Percentiles rank a stretch among this genome's conserved stretches.
phyloP scores from a whole-genome alignment of 768 basidiomycete genomes.

The Russula abietina region DNA sequence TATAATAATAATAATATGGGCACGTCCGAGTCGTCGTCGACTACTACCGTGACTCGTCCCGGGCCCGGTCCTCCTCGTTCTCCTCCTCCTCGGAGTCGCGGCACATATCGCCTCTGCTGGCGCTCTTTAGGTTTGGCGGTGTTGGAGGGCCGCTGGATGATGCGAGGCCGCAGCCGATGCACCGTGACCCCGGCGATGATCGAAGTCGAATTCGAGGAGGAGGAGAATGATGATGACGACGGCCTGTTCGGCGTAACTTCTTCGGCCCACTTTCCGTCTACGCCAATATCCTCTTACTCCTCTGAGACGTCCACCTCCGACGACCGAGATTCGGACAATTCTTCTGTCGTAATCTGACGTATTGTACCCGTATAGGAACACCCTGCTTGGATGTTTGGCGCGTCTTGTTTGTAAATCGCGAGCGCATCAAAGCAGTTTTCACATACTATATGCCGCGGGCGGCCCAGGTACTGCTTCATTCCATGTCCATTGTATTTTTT shows the following conservation, averaged over 20 bases:
- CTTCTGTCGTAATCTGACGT: conserved; percentile 10
- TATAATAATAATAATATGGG: background rate
- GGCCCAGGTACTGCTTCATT: conserved; percentile 8
- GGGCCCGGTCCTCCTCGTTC: too few species aligned
- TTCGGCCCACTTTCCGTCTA: conserved; percentile 1
- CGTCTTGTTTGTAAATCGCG: background rate
- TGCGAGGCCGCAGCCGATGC: background rate
- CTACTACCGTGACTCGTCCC: too few species aligned
- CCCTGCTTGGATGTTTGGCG: background rate
- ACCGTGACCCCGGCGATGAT: background rate
- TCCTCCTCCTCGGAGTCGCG: conserved; percentile 9
- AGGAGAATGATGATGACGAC: too few species aligned
- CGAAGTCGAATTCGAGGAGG: too few species aligned
- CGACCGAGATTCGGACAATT: conserved; percentile 9
- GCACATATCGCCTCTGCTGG: background rate
- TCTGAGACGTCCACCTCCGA: conserved; percentile 4
- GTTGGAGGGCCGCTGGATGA: background rate
- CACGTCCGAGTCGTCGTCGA: background rate
- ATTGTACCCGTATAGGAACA: background rate
- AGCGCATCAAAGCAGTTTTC: background rate
- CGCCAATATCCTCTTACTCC: conserved; percentile 13
- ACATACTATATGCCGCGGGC: conserved; percentile 14
- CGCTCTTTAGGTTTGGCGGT: background rate
- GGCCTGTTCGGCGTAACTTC: background rate
- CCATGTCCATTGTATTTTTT: background rate